These are phyloP conservation scores for Acer campestre DNA, from an alignment of 345 rosid genomes.

Conservation along the genomic window DNA sequence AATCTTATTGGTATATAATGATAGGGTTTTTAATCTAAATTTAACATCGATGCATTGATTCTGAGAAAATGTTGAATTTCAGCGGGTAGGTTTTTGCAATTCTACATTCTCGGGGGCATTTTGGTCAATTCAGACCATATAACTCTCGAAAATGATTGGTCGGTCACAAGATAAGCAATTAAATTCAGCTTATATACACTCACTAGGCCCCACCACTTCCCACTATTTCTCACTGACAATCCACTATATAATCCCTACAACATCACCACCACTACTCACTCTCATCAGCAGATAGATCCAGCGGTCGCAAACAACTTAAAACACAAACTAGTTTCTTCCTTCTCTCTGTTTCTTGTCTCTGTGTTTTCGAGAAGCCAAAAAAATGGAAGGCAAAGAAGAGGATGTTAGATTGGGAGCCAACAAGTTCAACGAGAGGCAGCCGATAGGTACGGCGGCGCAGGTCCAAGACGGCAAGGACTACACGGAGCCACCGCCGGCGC, in stretches of 20 bases:
- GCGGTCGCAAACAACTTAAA: background rate
- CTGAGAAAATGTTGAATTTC: no score
- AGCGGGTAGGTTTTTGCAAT: background rate
- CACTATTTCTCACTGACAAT: background rate
- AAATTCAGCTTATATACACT: conserved; percentile 22
- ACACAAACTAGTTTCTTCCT: background rate
- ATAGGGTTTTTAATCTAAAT: background rate
- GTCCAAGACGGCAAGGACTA: conserved; percentile 46
- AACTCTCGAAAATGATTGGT: conserved; percentile 27
- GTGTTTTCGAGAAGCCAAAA: background rate
- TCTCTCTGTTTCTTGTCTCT: no score
- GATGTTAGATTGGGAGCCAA: conserved; percentile 61
- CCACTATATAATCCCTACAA: conserved; percentile 24
- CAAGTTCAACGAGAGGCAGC: conserved; percentile 56
- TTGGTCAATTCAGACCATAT: background rate
- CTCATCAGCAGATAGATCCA: background rate
- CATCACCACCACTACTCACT: background rate
- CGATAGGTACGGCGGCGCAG: conserved; percentile 59
- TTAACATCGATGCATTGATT: background rate
- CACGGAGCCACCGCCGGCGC: conserved; percentile 54
- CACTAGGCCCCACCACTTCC: conserved; percentile 23
- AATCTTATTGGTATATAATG: no score
- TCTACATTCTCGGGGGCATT: background rate
- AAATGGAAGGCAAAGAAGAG: conserved; percentile 52
- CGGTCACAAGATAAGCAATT: conserved; percentile 27